Conservation (phyloP, 176 grass and related monocot genomes). For the Dactylis glomerata region DNA sequence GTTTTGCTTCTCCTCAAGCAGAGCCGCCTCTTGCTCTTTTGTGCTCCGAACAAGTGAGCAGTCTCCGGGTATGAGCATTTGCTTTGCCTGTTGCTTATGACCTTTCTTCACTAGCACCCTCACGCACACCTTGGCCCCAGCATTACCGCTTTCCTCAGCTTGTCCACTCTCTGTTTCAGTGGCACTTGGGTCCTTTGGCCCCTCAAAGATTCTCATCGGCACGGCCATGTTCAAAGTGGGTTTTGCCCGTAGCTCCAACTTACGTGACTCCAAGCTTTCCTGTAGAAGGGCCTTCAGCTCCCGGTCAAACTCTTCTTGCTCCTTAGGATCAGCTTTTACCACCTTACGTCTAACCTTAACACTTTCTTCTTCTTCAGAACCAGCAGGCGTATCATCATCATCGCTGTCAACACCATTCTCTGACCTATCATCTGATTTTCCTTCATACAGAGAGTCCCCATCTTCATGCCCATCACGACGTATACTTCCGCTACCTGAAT, state of each 20-base stretch:
- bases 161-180: constrained; percentile 41
- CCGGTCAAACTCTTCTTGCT: constrained; percentile 71
- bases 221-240: constrained; percentile 66
- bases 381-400: constrained; percentile 23
- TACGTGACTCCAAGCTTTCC: constrained; percentile 73
- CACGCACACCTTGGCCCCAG: constrained; percentile 42
- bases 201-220: constrained; percentile 68
- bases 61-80: constrained; percentile 72
- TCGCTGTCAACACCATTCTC: constrained; percentile 45
- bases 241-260: constrained; percentile 50
- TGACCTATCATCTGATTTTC: constrained; percentile 42
- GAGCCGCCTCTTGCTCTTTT: constrained; percentile 58
- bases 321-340: constrained; percentile 56
- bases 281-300: constrained; percentile 70
- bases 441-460: constrained; percentile 45
- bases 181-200: constrained; percentile 31
- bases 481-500: constrained; percentile 48
- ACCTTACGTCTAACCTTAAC: constrained; percentile 54
- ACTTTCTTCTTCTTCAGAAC: constrained; percentile 66
- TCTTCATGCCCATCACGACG: constrained; percentile 37
- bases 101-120: constrained; percentile 86
- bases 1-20: constrained; percentile 65
- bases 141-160: constrained; percentile 33
- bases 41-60: constrained; percentile 62
- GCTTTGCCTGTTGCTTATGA: constrained; percentile 69